A percentile compares a stretch with the other conserved stretches of the same genome.
phyloP scores from a whole-genome alignment of 805 yeast species.

The Ogataea thermomethanolica region DNA sequence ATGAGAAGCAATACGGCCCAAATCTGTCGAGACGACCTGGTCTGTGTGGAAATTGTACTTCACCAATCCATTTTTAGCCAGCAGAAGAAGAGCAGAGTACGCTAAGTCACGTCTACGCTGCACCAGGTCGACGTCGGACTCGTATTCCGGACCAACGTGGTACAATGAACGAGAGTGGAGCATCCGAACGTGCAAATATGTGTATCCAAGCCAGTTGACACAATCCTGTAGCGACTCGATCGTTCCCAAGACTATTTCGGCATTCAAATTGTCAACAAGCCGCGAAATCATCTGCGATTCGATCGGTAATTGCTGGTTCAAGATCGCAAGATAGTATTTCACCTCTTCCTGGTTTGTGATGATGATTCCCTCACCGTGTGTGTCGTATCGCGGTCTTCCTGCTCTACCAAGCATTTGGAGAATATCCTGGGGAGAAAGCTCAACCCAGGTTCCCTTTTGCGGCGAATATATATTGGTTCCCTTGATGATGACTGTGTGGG shows the following conservation, averaged over 20 bases:
- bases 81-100: conserved; percentile 68
- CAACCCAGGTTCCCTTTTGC: conserved; percentile 83
- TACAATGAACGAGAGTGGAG: conserved; percentile 66
- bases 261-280: conserved; percentile 74
- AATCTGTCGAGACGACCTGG: conserved; percentile 52
- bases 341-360: conserved; percentile 84
- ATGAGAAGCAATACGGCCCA: conserved; percentile 82
- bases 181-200: conserved; percentile 82
- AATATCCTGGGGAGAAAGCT: conserved; percentile 91
- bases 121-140: conserved; percentile 44
- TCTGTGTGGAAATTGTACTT: conserved; percentile 53
- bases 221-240: conserved; percentile 61
- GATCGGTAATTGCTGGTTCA: conserved; percentile 88
- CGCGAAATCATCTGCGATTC: conserved; percentile 79
- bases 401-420: conserved; percentile 98
- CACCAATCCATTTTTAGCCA: conserved; percentile 56
- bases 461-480: conserved; percentile 96
- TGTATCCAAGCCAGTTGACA: conserved; percentile 73
- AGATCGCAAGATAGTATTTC: conserved; percentile 83
- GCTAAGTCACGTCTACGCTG: conserved; percentile 62
- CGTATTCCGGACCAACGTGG: conserved; percentile 66
- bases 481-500: conserved; percentile 88
- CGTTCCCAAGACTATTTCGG: conserved; percentile 78
- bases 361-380: conserved; percentile 89
- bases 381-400: conserved; percentile 93